A percentile compares a stretch with the other conserved stretches of the same genome.
These are phyloP conservation scores for Aspergillus fumigatiaffinis DNA, from an alignment of 2,329 filamentous ascomycete species.

Conservation along the genomic window DNA sequence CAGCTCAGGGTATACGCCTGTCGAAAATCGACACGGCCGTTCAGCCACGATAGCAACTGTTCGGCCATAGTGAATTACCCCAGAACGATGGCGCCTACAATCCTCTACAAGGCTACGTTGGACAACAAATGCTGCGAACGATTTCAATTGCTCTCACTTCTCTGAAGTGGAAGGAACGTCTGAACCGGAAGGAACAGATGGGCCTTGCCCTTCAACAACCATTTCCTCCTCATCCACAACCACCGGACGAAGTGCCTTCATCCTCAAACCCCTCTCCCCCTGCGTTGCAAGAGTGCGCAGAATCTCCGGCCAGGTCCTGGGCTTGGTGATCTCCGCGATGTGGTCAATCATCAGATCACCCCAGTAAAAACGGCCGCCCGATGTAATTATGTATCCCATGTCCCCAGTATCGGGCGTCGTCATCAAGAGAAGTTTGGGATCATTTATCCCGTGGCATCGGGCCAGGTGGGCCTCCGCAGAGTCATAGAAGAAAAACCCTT, in stretches of 20 bases:
- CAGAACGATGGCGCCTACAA: no score
- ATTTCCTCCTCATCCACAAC: no score
- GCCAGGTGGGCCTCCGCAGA: background rate
- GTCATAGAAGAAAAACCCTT: background rate
- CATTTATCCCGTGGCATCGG: background rate
- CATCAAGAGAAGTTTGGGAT: background rate
- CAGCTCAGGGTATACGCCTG: background rate
- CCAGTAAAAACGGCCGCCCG: background rate
- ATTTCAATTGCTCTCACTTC: no score
- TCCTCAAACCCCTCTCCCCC: background rate
- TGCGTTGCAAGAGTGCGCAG: background rate
- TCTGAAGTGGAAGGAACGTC: no score
- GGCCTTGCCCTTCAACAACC: no score
- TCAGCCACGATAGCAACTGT: no score
- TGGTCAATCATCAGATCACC: background rate
- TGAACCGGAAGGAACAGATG: no score
- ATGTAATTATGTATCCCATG: background rate
- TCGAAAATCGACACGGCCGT: background rate
- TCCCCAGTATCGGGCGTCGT: conserved; percentile 1
- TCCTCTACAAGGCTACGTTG: no score
- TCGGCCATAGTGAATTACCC: no score
- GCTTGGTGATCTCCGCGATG: background rate
- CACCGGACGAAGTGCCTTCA: no score
- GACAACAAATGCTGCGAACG: no score
- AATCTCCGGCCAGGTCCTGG: background rate